Base-by-base conservation (phyloP, 441 rosid species). In the Pelargonium hybrid region DNA sequence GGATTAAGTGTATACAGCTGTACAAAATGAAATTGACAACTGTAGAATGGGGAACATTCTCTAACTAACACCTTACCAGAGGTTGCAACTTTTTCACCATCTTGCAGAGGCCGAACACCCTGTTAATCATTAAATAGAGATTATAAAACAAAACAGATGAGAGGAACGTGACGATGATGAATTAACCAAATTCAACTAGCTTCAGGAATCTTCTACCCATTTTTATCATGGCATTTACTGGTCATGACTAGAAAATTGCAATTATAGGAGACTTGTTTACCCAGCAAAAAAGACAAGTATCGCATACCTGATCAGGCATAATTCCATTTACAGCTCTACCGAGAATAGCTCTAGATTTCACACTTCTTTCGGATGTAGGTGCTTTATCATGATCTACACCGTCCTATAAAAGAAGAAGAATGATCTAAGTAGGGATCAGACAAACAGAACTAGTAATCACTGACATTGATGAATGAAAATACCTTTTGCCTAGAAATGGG, bases 301-400 rank as follows among this genome's bases (percentile, higher is more conserved):
- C 10, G 2, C 62, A 77, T 80, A 82, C 98, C 97, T 90, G 97
- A 80, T 94, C 98, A 69, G 91, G 68, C 65, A 88, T 69, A 26
- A 82, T 82, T 77, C 96, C 98, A 83, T 87, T 91, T 63, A 77
- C 84, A 81, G 85, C 90, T 80, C 96, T 85, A 47, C 90, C 86
- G 72, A 91, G 91, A 81, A 91, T 78, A 69, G 87, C 88, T 70
- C 90, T 82, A 68, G 88, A 76, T 69, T 89, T 87, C 39, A 77
- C 52, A 66, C 79, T 86, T 74, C 80, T 82, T 79, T 91, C 97
- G 63, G 97, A 88, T 65, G 75, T 15, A 25, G 84, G 85, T 26
- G 84, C 86, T 77, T 85, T 93, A 66, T 91, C 98, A 80, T 79
- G 72, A 70, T 93, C 98, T 71, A 80, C 14, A 37, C 86, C 82